These are phyloP conservation scores for Cordia subcordata DNA, from an alignment of 257 asterid species.

Conservation along the genomic window DNA sequence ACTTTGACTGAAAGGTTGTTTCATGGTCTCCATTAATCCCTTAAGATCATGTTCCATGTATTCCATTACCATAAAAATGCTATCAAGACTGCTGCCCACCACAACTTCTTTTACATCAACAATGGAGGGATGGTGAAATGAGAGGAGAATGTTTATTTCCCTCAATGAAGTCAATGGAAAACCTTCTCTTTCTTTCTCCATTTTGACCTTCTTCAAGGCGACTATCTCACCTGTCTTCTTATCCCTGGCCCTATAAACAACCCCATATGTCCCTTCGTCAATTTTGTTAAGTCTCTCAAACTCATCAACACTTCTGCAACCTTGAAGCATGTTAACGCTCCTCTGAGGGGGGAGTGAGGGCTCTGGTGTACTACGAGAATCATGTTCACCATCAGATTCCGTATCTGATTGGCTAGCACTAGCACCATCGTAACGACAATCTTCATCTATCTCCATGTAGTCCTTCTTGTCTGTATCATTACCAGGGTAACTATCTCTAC, in stretches of 20 bases:
- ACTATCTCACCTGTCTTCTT: conserved; percentile 79
- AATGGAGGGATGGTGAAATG: conserved; percentile 71
- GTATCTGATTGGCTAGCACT: conserved; percentile 43
- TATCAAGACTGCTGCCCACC: conserved; percentile 67
- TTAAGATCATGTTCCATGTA: conserved; percentile 95
- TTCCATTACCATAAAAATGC: conserved; percentile 91
- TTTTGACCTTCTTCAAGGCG: conserved; percentile 89
- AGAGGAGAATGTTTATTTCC: conserved; percentile 81
- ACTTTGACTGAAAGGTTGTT: conserved; percentile 75
- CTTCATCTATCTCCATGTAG: conserved; percentile 44
- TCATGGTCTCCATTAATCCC: conserved; percentile 79
- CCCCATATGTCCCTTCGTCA: conserved; percentile 91
- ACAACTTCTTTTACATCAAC: conserved; percentile 94
- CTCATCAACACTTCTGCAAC: conserved; percentile 84
- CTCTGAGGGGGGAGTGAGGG: conserved; percentile 45
- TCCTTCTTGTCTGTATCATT: conserved; percentile 34
- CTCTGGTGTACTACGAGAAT: conserved; percentile 45
- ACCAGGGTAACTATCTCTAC: conserved; percentile 51
- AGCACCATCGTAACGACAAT: conserved; percentile 26
- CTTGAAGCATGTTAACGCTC: conserved; percentile 85
- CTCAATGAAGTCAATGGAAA: conserved; percentile 84
- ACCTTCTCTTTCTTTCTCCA: conserved; percentile 89
- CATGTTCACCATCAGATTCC: conserved; percentile 49
- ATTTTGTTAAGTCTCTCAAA: conserved; percentile 85
- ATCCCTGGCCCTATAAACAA: conserved; percentile 82